Conservation (phyloP, 371 early-diverging fungal genomes). For the Syncephalastrum racemosum region DNA sequence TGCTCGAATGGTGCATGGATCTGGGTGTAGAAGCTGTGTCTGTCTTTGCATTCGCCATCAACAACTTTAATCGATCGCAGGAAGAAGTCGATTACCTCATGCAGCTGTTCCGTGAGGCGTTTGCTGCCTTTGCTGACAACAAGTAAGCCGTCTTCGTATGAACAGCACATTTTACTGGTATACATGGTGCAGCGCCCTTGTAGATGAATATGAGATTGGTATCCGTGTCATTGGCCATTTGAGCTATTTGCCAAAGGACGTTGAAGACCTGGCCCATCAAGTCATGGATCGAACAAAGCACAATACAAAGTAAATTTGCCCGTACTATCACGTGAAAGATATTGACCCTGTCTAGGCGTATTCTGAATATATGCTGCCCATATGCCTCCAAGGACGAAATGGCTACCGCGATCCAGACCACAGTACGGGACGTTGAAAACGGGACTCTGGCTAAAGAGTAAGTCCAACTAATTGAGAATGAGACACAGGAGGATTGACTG, state of each 20-base stretch:
- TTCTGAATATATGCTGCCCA: conserved; percentile 94
- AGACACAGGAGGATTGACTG: background rate
- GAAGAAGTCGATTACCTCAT: conserved; percentile 93
- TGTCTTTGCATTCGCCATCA: conserved; percentile 98
- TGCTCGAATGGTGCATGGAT: conserved; percentile 84
- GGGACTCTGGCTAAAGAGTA: conserved; percentile 55
- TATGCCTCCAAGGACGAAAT: conserved; percentile 98
- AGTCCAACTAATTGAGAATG: conserved; percentile 3
- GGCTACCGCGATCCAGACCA: conserved; percentile 54
- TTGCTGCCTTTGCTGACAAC: conserved; percentile 70
- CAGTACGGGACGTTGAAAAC: conserved; percentile 54
- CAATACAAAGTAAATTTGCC: conserved; percentile 56
- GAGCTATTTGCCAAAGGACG: conserved; percentile 58
- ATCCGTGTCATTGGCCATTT: conserved; percentile 85
- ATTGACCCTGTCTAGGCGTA: conserved; percentile 42
- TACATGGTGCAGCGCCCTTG: conserved; percentile 59
- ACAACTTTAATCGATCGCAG: conserved; percentile 93
- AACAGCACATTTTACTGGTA: conserved; percentile 19
- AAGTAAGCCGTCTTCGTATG: conserved; percentile 44
- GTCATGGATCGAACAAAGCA: conserved; percentile 70
- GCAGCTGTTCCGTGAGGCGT: conserved; percentile 78
- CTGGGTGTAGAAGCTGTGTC: conserved; percentile 89
- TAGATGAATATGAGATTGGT: conserved; percentile 71
- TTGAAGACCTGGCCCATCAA: conserved; percentile 55
- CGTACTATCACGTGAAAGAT: background rate